phyloP scores from a whole-genome alignment of 225 moss, liverwort and hornwort genomes.

The Marchantia paleacea region DNA sequence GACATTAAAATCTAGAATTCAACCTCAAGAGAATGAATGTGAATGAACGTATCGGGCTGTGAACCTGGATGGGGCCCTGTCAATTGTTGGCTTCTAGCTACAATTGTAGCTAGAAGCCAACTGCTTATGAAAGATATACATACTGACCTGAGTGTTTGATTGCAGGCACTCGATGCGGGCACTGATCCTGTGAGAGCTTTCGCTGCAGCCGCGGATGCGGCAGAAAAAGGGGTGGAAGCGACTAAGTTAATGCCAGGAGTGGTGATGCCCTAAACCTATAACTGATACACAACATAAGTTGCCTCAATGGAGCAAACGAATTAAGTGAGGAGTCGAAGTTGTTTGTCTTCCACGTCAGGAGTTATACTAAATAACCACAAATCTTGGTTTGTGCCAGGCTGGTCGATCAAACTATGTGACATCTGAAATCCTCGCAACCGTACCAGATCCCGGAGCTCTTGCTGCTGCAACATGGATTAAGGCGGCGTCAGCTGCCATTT shows the following conservation, averaged over 20 bases:
- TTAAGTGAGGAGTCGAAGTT: too few relatives aligned
- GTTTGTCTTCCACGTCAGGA: too few relatives aligned
- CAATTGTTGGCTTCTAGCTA: too few relatives aligned
- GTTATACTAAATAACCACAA: too few relatives aligned
- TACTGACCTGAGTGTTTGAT: background rate
- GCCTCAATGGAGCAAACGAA: background rate
- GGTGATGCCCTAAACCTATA: conserved; percentile 39
- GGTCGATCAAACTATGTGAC: conserved; percentile 86
- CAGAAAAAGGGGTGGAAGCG: conserved; percentile 61
- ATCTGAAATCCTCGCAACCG: conserved; percentile 59
- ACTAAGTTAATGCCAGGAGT: conserved; percentile 81
- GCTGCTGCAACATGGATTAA: conserved; percentile 80
- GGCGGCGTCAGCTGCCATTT: conserved; percentile 56
- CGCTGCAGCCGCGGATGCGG: conserved; percentile 67
- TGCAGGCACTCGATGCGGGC: conserved; percentile 69
- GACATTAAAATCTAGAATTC: background rate
- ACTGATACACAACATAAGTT: background rate
- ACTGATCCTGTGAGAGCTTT: conserved; percentile 61
- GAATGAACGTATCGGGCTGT: too few relatives aligned
- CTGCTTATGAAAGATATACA: background rate
- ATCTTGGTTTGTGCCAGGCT: conserved; percentile 48
- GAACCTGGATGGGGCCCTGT: too few relatives aligned
- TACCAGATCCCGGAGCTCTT: conserved; percentile 92
- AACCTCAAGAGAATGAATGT: background rate
- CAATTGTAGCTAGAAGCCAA: background rate